Conservation (phyloP, 2,329 filamentous ascomycete species). For the Nemania bipapillata region DNA sequence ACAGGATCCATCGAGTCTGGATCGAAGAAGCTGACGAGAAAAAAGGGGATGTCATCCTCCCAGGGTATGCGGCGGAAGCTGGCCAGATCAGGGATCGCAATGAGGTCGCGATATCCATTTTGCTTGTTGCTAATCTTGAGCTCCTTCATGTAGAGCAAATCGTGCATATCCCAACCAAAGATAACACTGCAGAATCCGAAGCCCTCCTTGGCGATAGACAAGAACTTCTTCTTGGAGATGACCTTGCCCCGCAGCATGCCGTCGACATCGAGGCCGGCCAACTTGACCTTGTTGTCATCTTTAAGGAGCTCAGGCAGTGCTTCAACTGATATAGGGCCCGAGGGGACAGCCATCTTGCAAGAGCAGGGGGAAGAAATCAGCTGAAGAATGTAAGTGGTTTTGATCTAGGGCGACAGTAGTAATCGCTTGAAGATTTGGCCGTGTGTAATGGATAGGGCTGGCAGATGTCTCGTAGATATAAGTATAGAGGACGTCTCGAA, state of each 20-base stretch:
- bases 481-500: neutral
- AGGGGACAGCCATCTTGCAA: constrained; percentile 43
- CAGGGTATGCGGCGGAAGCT: constrained; percentile 81
- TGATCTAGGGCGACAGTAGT: neutral
- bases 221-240: constrained; percentile 84
- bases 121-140: constrained; percentile 80
- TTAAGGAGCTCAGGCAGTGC: constrained; percentile 70
- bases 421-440: neutral
- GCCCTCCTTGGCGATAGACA: constrained; percentile 76
- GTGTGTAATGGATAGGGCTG: neutral
- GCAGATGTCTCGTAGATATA: neutral
- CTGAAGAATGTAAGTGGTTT: neutral
- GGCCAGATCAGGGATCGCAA: constrained; percentile 76
- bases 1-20: constrained; percentile 72
- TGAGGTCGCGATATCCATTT: constrained; percentile 80
- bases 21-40: constrained; percentile 77
- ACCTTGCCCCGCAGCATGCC: constrained; percentile 82
- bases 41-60: constrained; percentile 81
- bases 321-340: constrained; percentile 63
- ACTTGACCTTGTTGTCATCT: constrained; percentile 76
- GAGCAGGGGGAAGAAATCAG: neutral
- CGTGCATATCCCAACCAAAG: constrained; percentile 91
- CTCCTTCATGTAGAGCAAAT: constrained; percentile 80
- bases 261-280: constrained; percentile 81
- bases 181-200: constrained; percentile 88